These are phyloP conservation scores for Vitis rupestris DNA, from an alignment of 164 flowering plant genomes.

Conservation along the genomic window DNA sequence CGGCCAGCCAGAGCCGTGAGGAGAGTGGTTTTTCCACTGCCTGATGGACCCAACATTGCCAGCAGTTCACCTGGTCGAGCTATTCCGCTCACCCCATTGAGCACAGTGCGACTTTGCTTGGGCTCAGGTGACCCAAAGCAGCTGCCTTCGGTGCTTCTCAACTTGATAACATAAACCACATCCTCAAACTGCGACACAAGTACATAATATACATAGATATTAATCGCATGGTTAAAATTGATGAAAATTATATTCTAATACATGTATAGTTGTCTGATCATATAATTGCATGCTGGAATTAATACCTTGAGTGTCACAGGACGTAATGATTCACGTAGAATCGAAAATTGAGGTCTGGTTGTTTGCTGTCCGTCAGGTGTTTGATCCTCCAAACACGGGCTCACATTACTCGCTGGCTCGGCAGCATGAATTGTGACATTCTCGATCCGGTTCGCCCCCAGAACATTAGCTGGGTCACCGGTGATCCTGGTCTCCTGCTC, in stretches of 20 bases:
- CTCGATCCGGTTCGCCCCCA: constrained; percentile 18
- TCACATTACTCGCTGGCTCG: constrained; percentile 19
- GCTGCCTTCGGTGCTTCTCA: constrained; percentile 6
- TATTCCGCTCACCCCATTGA: constrained; percentile 66
- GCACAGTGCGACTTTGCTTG: constrained; percentile 38
- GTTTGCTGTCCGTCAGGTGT: constrained; percentile 9
- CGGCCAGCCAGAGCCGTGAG: constrained; percentile 77
- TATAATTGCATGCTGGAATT: not conserved
- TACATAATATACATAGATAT: not conserved
- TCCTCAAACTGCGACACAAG: constrained; percentile 66
- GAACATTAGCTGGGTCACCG: constrained; percentile 5
- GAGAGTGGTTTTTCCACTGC: constrained; percentile 92
- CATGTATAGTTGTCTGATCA: too few relatives aligned
- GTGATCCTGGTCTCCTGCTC: constrained; percentile 37
- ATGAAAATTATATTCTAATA: too few relatives aligned
- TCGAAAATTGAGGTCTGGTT: constrained; percentile 24
- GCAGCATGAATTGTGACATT: constrained; percentile 36
- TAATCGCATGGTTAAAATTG: not conserved
- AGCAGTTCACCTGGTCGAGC: constrained; percentile 82
- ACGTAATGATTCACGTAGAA: constrained; percentile 34
- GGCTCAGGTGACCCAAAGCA: constrained; percentile 35
- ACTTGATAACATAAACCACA: constrained; percentile 46
- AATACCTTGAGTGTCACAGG: constrained; percentile 63
- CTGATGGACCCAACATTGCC: constrained; percentile 95
- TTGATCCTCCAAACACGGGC: constrained; percentile 28